These are phyloP conservation scores for Beauveria asiatica DNA, from an alignment of 2,329 filamentous ascomycete species.

Conservation along the genomic window DNA sequence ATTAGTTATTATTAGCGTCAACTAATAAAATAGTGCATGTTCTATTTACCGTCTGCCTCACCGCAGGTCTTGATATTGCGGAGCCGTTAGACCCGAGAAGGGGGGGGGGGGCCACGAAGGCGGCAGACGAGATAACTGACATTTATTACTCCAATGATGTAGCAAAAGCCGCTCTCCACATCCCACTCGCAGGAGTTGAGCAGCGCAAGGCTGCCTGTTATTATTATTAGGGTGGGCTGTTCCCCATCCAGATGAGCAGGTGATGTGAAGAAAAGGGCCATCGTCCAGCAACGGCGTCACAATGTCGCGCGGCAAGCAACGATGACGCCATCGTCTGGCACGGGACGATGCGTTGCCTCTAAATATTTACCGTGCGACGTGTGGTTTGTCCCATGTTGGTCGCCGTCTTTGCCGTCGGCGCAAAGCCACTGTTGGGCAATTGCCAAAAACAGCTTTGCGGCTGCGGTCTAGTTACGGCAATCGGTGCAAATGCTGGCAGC, in stretches of 20 bases:
- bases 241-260: not conserved
- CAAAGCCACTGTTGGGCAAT: not conserved
- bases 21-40: not conserved
- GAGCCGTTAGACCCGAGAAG: not conserved
- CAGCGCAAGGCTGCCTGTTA: not conserved
- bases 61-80: conserved; percentile 3
- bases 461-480: not conserved
- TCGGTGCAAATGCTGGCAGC: not conserved
- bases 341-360: not conserved
- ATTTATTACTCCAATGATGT: not conserved
- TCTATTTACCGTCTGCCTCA: not conserved
- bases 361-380: not conserved
- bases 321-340: not conserved
- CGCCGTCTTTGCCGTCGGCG: not conserved
- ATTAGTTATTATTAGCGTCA: not conserved
- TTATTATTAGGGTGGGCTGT: not conserved
- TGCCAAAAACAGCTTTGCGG: not conserved
- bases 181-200: not conserved
- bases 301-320: not conserved
- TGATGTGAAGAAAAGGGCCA: conserved; percentile 2
- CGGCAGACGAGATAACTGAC: not conserved
- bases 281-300: not conserved
- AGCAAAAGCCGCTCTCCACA: not conserved
- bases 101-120: not conserved
- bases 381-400: not conserved